These are phyloP conservation scores for Penicillium nordicum DNA, from an alignment of 2,329 filamentous ascomycete species.

Conservation along the genomic window DNA sequence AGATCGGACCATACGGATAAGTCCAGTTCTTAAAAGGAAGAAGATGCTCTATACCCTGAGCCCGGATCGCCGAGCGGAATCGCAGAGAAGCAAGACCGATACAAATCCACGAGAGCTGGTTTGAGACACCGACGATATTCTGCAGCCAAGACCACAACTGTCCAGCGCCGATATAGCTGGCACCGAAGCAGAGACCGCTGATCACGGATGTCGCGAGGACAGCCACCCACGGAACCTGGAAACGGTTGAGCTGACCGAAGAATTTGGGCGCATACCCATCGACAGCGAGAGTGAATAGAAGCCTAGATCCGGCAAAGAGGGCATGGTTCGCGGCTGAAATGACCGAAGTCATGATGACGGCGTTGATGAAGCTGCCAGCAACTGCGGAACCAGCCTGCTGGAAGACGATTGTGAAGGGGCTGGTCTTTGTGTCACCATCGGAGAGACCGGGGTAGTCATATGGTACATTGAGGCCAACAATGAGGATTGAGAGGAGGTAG, in stretches of 20 bases:
- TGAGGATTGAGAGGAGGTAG: constrained; percentile 50
- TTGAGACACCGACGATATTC: constrained; percentile 65
- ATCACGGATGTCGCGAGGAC: constrained; percentile 54
- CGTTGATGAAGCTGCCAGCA: constrained; percentile 59
- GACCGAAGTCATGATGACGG: constrained; percentile 58
- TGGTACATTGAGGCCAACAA: constrained; percentile 59
- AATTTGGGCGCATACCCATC: constrained; percentile 56
- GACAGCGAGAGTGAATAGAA: constrained; percentile 56
- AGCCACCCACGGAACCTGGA: constrained; percentile 53
- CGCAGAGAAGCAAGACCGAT: constrained; percentile 64
- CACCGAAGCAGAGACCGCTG: constrained; percentile 60
- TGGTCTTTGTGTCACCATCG: constrained; percentile 46
- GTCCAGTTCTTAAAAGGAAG: constrained; percentile 66
- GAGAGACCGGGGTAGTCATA: constrained; percentile 51
- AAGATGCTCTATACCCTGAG: constrained; percentile 59
- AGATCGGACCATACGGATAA: constrained; percentile 60
- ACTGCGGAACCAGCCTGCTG: constrained; percentile 54
- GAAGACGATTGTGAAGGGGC: constrained; percentile 61
- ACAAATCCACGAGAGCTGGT: constrained; percentile 62
- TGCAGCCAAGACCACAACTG: constrained; percentile 66
- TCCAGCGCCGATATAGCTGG: constrained; percentile 63
- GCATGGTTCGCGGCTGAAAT: constrained; percentile 59
- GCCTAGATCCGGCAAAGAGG: constrained; percentile 55
- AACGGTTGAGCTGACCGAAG: constrained; percentile 51
- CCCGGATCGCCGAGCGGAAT: constrained; percentile 57